Evolutionary conservation across 1,284 basidiomycete species (phyloP).

Genomic region (Cutaneotrichosporon dermatis): DNA sequence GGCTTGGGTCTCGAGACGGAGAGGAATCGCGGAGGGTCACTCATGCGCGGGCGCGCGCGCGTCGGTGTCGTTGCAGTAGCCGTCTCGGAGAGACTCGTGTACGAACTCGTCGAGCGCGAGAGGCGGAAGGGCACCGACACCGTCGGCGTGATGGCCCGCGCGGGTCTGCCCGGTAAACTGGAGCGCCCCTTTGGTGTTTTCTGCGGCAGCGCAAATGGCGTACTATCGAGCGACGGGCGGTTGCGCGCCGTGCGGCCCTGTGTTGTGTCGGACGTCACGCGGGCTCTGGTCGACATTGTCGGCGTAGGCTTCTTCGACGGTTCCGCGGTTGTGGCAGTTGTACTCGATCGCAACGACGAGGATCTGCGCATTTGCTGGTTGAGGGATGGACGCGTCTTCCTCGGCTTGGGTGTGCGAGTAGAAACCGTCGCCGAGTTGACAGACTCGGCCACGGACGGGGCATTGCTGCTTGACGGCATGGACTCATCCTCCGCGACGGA

Average conservation of each 20-base stretch:
- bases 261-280: neutral
- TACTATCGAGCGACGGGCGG: conserved; percentile 13
- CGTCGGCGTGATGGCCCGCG: conserved; percentile 6
- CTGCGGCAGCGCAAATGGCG: neutral
- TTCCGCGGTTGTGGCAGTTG: no score
- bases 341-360: no score
- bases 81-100: neutral
- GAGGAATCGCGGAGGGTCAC: neutral
- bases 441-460: neutral
- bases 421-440: no score
- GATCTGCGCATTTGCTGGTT: no score
- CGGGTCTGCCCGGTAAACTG: neutral
- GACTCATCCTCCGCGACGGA: conserved; percentile 16
- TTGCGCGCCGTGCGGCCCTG: neutral
- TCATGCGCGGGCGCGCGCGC: conserved; percentile 1
- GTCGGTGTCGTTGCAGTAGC: neutral
- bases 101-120: conserved; percentile 1
- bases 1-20: no score
- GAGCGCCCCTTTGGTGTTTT: no score
- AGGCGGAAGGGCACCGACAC: conserved; percentile 15
- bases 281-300: neutral
- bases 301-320: no score
- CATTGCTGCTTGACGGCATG: neutral
- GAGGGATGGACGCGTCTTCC: no score
- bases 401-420: no score